Evolutionary conservation across 331 rosid genomes (phyloP).

Genomic region (Arachis monticola): DNA sequence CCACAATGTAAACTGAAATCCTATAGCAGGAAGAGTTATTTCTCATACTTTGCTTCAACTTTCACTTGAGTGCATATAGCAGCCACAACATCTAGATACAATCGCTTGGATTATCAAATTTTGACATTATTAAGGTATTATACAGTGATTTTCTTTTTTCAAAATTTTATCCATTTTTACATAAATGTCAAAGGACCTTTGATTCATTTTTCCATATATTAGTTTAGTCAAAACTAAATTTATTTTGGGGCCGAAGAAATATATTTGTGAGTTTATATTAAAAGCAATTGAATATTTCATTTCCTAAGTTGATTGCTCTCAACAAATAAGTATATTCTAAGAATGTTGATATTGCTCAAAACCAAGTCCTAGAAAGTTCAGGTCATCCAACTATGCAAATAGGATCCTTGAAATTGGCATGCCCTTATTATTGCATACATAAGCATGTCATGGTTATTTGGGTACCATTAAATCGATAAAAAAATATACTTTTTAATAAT

Average conservation of each 20-base stretch:
- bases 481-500: too few relatives aligned
- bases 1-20: too few relatives aligned
- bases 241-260: neutral
- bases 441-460: conserved; percentile 9
- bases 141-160: neutral
- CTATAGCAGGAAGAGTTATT: too few relatives aligned
- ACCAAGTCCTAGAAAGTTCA: conserved; percentile 28
- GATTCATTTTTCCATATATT: too few relatives aligned
- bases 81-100: too few relatives aligned
- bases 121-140: neutral
- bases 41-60: too few relatives aligned
- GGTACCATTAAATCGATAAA: too few relatives aligned
- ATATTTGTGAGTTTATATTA: neutral
- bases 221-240: too few relatives aligned
- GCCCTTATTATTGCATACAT: neutral
- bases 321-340: conserved; percentile 16
- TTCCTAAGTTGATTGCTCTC: conserved; percentile 8
- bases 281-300: neutral
- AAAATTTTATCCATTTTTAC: too few relatives aligned
- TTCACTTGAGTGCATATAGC: too few relatives aligned
- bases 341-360: neutral
- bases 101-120: neutral
- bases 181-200: too few relatives aligned
- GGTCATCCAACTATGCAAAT: conserved; percentile 26
- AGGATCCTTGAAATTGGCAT: conserved; percentile 26